Evolutionary conservation across 257 asterid genomes (phyloP).

Genomic region (Anisodus tanguticus): DNA sequence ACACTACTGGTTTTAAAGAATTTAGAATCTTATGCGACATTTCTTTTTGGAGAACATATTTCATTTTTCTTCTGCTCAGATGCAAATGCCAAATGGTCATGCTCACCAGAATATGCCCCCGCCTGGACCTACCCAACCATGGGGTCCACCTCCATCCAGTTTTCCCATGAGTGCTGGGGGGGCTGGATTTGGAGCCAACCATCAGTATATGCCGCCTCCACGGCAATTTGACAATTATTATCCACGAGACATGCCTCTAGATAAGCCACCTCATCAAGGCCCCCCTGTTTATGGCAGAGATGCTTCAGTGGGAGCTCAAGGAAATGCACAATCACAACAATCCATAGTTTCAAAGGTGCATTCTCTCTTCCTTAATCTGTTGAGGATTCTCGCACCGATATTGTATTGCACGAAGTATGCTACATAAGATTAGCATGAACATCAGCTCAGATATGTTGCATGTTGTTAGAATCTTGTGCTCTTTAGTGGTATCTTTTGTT

Average conservation of each 20-base stretch:
- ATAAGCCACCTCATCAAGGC: slow-evolving; percentile 60
- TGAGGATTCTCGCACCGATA: not conserved
- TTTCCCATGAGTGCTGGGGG: slow-evolving; percentile 61
- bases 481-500: not conserved
- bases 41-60: slow-evolving; percentile 17
- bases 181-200: slow-evolving; percentile 54
- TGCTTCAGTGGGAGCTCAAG: slow-evolving; percentile 54
- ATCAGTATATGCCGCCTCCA: slow-evolving; percentile 60
- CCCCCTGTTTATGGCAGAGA: slow-evolving; percentile 64
- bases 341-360: slow-evolving; percentile 74
- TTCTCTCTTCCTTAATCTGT: not conserved
- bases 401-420: not conserved
- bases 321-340: slow-evolving; percentile 65
- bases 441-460: not conserved
- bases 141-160: slow-evolving; percentile 69
- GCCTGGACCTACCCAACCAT: slow-evolving; percentile 44
- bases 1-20: slow-evolving; percentile 12
- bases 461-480: not conserved
- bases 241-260: slow-evolving; percentile 66
- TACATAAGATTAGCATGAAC: not conserved
- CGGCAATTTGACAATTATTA: slow-evolving; percentile 71
- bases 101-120: slow-evolving; percentile 65
- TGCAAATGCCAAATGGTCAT: slow-evolving; percentile 70
- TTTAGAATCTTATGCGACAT: slow-evolving; percentile 13
- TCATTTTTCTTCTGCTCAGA: slow-evolving; percentile 44